Evolutionary conservation across 768 basidiomycete genomes (phyloP).

Genomic region (Dentipellis sp.): DNA sequence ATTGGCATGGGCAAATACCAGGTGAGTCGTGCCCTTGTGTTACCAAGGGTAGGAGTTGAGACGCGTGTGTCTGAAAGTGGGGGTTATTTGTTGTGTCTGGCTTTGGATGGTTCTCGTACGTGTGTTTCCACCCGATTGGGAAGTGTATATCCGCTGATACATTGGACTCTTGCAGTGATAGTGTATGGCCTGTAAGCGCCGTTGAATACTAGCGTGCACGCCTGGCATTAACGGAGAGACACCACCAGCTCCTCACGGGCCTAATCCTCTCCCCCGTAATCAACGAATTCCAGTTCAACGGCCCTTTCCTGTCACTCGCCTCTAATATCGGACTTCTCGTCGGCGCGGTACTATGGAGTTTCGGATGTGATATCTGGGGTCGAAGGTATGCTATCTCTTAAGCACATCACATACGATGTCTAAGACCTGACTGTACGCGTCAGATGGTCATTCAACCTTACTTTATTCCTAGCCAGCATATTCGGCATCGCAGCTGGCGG

Average conservation of each 20-base stretch:
- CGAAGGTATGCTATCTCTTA: slow-evolving; percentile 24
- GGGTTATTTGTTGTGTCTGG: slow-evolving; percentile 57
- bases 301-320: slow-evolving; percentile 41
- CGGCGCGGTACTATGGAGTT: slow-evolving; percentile 39
- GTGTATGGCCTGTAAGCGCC: slow-evolving; percentile 57
- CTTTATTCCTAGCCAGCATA: slow-evolving; percentile 41
- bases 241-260: slow-evolving; percentile 27
- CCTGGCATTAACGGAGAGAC: not conserved
- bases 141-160: not conserved
- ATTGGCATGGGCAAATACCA: slow-evolving; percentile 70
- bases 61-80: slow-evolving; percentile 31
- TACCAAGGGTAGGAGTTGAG: not conserved
- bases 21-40: slow-evolving; percentile 21
- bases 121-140: slow-evolving; percentile 4
- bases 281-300: slow-evolving; percentile 38
- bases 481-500: slow-evolving; percentile 45
- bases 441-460: slow-evolving; percentile 46
- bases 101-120: slow-evolving; percentile 72
- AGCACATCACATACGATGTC: not conserved
- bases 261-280: slow-evolving; percentile 39
- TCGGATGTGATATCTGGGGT: slow-evolving; percentile 45
- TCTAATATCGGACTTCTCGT: slow-evolving; percentile 44
- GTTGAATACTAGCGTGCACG: not conserved
- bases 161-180: slow-evolving; percentile 36
- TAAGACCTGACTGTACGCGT: not conserved